Evolutionary conservation across 1,139 yeast species (phyloP).

Genomic region (Trichomonascaceae sp.): DNA sequence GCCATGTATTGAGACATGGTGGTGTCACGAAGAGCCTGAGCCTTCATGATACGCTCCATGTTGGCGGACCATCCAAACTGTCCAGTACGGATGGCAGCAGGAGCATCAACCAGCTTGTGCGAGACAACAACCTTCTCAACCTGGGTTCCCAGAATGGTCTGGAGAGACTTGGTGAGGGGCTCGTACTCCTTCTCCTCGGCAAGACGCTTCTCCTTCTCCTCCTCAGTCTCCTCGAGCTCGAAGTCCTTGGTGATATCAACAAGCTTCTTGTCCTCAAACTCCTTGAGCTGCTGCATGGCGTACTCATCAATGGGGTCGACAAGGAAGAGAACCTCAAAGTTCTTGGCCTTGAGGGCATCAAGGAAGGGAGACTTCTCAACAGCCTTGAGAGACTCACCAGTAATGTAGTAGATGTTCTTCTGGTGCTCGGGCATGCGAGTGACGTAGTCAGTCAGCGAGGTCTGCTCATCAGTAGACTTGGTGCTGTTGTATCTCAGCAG

Average conservation of each 20-base stretch:
- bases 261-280: slow-evolving; percentile 97
- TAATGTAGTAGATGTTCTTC: slow-evolving; percentile 97
- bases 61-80: slow-evolving; percentile 99
- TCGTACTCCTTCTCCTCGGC: slow-evolving; percentile 85
- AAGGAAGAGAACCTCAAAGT: slow-evolving; percentile 93
- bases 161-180: slow-evolving; percentile 87
- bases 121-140: slow-evolving; percentile 99
- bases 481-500: slow-evolving; percentile 95
- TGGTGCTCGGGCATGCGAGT: slow-evolving; percentile 99
- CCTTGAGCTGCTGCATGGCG: slow-evolving; percentile 98
- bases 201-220: slow-evolving; percentile 91
- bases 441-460: slow-evolving; percentile 92
- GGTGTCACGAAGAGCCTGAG: slow-evolving; percentile 98
- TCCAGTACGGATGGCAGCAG: slow-evolving; percentile 99
- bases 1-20: slow-evolving; percentile 99
- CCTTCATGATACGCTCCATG: slow-evolving; percentile 99
- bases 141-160: slow-evolving; percentile 95
- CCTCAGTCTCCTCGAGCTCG: slow-evolving; percentile 98
- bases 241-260: slow-evolving; percentile 98
- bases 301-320: slow-evolving; percentile 99
- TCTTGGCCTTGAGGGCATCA: slow-evolving; percentile 97
- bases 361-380: slow-evolving; percentile 99
- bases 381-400: slow-evolving; percentile 97
- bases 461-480: slow-evolving; percentile 84
- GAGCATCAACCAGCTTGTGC: slow-evolving; percentile 94